Conservation (phyloP, 169 alveolate genomes). For the Eimeria zaria region DNA sequence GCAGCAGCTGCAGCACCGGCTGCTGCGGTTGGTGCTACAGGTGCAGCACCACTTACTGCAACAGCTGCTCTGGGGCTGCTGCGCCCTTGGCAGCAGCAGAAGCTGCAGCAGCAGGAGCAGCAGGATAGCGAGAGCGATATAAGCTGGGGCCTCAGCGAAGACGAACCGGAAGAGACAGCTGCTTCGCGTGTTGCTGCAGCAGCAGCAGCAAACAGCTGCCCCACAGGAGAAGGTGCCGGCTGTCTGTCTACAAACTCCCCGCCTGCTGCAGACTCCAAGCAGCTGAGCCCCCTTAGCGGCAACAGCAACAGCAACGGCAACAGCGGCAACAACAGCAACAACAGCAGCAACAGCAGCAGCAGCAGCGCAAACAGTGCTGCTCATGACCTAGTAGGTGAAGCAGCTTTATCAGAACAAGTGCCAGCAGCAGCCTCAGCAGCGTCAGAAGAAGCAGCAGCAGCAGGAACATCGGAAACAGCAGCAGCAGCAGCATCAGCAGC, state of each 20-base stretch:
- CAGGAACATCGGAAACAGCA: no score
- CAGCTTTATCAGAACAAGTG: not conserved
- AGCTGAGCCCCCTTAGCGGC: not conserved
- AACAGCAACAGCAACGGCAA: no score
- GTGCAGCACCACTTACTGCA: not conserved
- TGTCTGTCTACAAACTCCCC: not conserved
- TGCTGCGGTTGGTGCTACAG: not conserved
- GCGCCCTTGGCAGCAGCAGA: constrained; percentile 13
- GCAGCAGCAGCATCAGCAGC: constrained; percentile 12
- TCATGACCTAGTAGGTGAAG: not conserved
- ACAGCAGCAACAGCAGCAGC: constrained; percentile 23
- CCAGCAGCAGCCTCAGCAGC: constrained; percentile 8
- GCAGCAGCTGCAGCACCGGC: constrained; percentile 13
- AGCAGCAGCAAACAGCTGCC: not conserved
- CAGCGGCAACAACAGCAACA: no score
- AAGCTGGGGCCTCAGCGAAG: constrained; percentile 76
- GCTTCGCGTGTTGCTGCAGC: no score
- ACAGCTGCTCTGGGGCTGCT: not conserved
- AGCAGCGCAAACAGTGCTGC: not conserved
- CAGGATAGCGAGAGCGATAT: constrained; percentile 76
- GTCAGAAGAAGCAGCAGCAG: no score
- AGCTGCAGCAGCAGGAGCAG: constrained; percentile 36
- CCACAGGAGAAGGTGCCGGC: not conserved
- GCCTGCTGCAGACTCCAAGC: not conserved
- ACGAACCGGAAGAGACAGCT: not conserved